phyloP scores from a whole-genome alignment of 805 yeast genomes.

The Nakazawaea anatomiae region DNA sequence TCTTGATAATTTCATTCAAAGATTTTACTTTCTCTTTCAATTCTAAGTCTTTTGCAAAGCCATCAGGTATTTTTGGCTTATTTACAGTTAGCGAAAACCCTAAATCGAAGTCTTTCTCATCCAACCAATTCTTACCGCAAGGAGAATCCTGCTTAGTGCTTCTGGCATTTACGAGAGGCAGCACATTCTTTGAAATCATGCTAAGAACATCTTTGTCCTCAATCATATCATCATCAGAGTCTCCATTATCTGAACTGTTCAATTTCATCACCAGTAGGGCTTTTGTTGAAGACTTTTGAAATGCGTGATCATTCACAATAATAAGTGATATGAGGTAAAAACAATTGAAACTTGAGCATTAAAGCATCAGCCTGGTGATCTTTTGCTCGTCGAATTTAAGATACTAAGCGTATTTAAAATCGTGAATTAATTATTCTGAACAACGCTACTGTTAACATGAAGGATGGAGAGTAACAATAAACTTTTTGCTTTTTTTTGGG shows the following conservation, averaged over 20 bases:
- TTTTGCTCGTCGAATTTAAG: no score
- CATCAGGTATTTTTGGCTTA: slow-evolving; percentile 4
- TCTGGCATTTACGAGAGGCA: background rate
- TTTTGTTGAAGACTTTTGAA: no score
- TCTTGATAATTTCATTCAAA: background rate
- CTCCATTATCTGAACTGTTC: background rate
- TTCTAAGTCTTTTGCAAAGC: background rate
- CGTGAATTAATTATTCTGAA: no score
- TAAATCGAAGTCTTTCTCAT: background rate
- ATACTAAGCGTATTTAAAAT: no score
- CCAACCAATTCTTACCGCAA: background rate
- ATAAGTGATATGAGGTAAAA: no score
- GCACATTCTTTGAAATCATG: background rate
- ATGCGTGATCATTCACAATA: no score
- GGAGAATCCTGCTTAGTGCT: background rate
- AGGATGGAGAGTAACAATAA: no score
- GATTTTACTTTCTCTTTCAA: background rate
- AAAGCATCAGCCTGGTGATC: no score
- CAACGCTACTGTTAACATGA: no score
- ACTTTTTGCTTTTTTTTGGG: no score
- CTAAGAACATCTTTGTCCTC: background rate
- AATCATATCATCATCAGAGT: background rate
- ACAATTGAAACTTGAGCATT: no score
- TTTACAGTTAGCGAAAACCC: background rate
- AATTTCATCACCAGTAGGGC: background rate